Evolutionary conservation across 768 basidiomycete genomes (phyloP).

Genomic region (Pleurotus eryngii): DNA sequence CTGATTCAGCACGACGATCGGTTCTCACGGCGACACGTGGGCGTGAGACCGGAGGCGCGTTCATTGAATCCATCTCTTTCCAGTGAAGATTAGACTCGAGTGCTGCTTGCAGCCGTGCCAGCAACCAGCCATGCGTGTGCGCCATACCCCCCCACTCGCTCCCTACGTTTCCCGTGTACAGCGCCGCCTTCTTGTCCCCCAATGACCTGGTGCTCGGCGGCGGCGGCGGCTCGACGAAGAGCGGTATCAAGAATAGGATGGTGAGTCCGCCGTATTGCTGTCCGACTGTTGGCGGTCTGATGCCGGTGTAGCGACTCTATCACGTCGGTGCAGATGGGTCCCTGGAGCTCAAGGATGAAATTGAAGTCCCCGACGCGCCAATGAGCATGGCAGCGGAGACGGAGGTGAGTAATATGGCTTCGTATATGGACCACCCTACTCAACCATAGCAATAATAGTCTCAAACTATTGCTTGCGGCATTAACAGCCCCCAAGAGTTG

Average conservation of each 20-base stretch:
- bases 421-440: slow-evolving; percentile 1
- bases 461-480: slow-evolving; percentile 72
- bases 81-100: no score
- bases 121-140: slow-evolving; percentile 60
- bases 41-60: no score
- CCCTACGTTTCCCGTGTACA: slow-evolving; percentile 85
- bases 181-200: slow-evolving; percentile 74
- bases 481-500: slow-evolving; percentile 72
- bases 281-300: neutral
- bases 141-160: slow-evolving; percentile 76
- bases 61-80: no score
- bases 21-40: neutral
- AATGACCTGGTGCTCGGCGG: slow-evolving; percentile 79
- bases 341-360: slow-evolving; percentile 60
- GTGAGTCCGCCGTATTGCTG: slow-evolving; percentile 40
- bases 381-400: slow-evolving; percentile 85
- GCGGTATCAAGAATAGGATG: slow-evolving; percentile 92
- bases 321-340: slow-evolving; percentile 49
- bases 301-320: slow-evolving; percentile 59
- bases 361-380: slow-evolving; percentile 91
- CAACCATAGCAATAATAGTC: slow-evolving; percentile 24
- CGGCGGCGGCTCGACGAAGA: slow-evolving; percentile 82
- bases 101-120: neutral
- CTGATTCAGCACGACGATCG: slow-evolving; percentile 3
- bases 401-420: slow-evolving; percentile 38